phyloP scores from a whole-genome alignment of 257 asterid genomes.

The Petunia axillaris region DNA sequence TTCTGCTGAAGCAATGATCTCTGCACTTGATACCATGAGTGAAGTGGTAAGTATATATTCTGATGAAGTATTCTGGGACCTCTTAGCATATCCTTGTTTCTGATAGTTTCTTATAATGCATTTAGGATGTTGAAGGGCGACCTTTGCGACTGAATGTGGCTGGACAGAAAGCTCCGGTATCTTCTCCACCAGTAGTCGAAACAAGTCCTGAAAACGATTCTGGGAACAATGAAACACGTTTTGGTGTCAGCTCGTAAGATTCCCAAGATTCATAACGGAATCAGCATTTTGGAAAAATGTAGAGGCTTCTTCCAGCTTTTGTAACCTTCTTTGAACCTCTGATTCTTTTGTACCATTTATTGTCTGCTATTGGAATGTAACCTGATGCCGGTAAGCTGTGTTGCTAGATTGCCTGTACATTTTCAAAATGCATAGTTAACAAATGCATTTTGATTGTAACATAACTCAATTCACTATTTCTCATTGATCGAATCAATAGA shows the following conservation, averaged over 20 bases:
- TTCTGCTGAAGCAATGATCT: slow-evolving; percentile 63
- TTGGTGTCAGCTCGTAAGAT: slow-evolving; percentile 26
- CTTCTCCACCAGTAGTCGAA: slow-evolving; percentile 44
- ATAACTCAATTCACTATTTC: background rate
- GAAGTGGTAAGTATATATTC: slow-evolving; percentile 63
- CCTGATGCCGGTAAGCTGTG: slow-evolving; percentile 18
- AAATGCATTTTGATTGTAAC: slow-evolving; percentile 14
- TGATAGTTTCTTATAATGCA: slow-evolving; percentile 16
- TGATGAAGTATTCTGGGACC: background rate
- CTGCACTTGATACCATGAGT: slow-evolving; percentile 71
- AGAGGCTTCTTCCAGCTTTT: slow-evolving; percentile 14
- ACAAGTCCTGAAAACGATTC: slow-evolving; percentile 33
- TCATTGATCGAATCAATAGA: slow-evolving; percentile 1
- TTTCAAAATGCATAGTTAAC: background rate
- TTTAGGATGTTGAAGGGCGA: slow-evolving; percentile 84
- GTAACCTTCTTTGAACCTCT: background rate
- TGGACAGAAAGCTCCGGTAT: slow-evolving; percentile 43
- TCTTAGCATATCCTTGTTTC: slow-evolving; percentile 8
- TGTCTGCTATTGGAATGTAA: too few species aligned
- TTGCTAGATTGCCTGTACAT: slow-evolving; percentile 6
- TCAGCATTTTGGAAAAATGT: background rate
- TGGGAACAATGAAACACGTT: slow-evolving; percentile 43
- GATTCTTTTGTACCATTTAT: too few species aligned
- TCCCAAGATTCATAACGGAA: background rate
- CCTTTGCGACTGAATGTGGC: slow-evolving; percentile 71